These are phyloP conservation scores for Lantana camara DNA, from an alignment of 257 asterid genomes.

Conservation along the genomic window DNA sequence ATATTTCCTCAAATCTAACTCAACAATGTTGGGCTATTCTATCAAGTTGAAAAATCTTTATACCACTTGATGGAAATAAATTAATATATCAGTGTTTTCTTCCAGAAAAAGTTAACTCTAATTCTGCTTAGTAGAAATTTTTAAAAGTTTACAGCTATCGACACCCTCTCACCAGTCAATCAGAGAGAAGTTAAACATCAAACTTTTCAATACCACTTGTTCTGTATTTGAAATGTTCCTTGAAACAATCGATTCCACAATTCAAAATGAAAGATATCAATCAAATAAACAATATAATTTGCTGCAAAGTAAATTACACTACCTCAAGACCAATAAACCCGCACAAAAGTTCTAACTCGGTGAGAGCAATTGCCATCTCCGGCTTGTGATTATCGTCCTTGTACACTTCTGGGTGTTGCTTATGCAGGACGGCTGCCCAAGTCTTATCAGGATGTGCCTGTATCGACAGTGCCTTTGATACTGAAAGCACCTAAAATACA, in stretches of 20 bases:
- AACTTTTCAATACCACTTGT: neutral
- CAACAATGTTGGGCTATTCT: no score
- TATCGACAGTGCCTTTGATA: conserved; percentile 82
- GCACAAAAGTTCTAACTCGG: conserved; percentile 81
- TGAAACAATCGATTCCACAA: neutral
- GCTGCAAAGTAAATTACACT: conserved; percentile 22
- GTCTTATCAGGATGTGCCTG: conserved; percentile 98
- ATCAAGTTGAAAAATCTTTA: neutral
- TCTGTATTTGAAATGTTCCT: neutral
- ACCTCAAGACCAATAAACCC: conserved; percentile 84
- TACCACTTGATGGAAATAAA: neutral
- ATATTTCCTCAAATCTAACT: no score
- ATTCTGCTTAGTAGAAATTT: neutral
- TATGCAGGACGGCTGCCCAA: conserved; percentile 70
- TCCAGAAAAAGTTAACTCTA: conserved; percentile 10
- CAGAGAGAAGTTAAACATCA: neutral
- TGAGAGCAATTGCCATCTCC: conserved; percentile 94
- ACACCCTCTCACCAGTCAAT: conserved; percentile 14
- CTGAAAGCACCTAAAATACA: conserved; percentile 77
- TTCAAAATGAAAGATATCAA: conserved; percentile 13
- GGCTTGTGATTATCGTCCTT: conserved; percentile 98
- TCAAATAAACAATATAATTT: neutral
- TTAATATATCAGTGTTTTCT: neutral
- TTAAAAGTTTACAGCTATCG: conserved; percentile 16
- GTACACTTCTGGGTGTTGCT: conserved; percentile 64